These are phyloP conservation scores for Phytophthora hibernalis DNA, from an alignment of 352 stramenopile genomes.

Conservation along the genomic window DNA sequence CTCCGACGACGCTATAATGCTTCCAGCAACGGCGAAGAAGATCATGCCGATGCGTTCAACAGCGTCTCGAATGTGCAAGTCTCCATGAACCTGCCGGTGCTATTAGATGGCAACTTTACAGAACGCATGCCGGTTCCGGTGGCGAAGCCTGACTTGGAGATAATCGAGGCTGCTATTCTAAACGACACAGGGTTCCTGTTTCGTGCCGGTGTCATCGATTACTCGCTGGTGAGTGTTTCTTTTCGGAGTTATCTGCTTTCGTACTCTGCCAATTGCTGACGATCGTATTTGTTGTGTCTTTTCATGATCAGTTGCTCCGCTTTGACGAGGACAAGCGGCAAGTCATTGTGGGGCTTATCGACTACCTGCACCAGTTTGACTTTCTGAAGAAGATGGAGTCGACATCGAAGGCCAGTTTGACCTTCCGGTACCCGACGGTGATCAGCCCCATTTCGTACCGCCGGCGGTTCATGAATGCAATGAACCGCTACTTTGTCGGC, in stretches of 20 bases:
- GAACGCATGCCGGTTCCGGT: slow-evolving; percentile 85
- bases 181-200: slow-evolving; percentile 83
- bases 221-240: slow-evolving; percentile 73
- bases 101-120: slow-evolving; percentile 84
- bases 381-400: slow-evolving; percentile 92
- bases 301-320: slow-evolving; percentile 59
- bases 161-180: slow-evolving; percentile 75
- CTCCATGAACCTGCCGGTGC: slow-evolving; percentile 65
- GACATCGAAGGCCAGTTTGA: slow-evolving; percentile 85
- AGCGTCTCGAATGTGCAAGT: slow-evolving; percentile 58
- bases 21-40: slow-evolving; percentile 44
- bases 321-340: slow-evolving; percentile 84
- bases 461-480: slow-evolving; percentile 83
- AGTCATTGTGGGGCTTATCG: slow-evolving; percentile 82
- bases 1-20: slow-evolving; percentile 71
- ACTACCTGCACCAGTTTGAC: slow-evolving; percentile 90
- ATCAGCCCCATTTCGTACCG: slow-evolving; percentile 85
- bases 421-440: slow-evolving; percentile 85
- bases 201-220: slow-evolving; percentile 83
- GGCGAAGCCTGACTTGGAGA: slow-evolving; percentile 59
- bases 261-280: not conserved
- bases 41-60: slow-evolving; percentile 46
- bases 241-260: not conserved
- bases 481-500: slow-evolving; percentile 83
- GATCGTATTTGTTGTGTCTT: slow-evolving; percentile 3